Evolutionary conservation across 2,329 filamentous ascomycete genomes (phyloP), one percentile per base, ranked within the genome.

Genomic region (Stagonosporopsis tanaceti): DNA sequence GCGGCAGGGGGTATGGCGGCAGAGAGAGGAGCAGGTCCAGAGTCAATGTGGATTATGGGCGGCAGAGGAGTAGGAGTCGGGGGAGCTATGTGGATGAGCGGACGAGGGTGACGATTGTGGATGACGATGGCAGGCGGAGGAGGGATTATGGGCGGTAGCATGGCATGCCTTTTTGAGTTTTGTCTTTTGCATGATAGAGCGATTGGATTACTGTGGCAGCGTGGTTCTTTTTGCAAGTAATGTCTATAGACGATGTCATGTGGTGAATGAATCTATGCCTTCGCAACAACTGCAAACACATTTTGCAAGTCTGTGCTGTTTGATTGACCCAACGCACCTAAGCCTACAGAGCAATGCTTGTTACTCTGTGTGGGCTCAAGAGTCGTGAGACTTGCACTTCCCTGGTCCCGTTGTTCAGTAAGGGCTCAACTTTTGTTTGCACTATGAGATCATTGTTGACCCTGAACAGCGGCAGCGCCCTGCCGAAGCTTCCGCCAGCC

Each of bases 71-170:
- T 17, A 48, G 54, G 44, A 53, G 67, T 30, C n/a, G 62, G 3
- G 63, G 67, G 51, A 45, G 39, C 35, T 66, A 62, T 32, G 63
- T 63, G 44, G 68, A 71, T 50, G 76, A 75, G 50, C 65, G 68
- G 57, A 69, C 71, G 48, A 69, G 73, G 62, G 63, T 75, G 22
- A 63, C 61, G 24, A 66, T 74, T 57, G 63, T 63, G n/a, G 64
- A 68, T 32, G 65, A 66, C 28, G 66, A 68, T 44, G 61, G 67
- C 4, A 40, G 60, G 28, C 60, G 67, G 60, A 61, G 65, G 56
- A 59, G 64, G 47, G 66, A 68, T 25, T 74, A 57, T 14, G 12
- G 54, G 28, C 17, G 20, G 38, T 38, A 20, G 14, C 3, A 6
- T 5, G 12, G 30, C 11, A 28, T 12, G 28, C 6, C 22, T 11